Evolutionary conservation across 208 protist genomes (phyloP).

Genomic region (Endotrypanum monterogeii): DNA sequence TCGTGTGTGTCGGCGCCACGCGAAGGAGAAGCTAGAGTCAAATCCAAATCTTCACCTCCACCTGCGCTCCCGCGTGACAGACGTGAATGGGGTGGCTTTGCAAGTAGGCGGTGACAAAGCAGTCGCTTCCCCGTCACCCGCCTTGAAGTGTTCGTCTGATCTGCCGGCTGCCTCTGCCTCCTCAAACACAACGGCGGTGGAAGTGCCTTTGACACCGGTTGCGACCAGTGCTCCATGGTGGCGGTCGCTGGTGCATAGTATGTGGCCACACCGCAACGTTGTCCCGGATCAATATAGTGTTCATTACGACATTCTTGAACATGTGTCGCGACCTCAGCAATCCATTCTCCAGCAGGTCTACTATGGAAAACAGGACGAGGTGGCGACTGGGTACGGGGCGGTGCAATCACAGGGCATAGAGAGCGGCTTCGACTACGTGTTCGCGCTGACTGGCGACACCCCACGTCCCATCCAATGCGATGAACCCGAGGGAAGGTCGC

Average conservation of each 20-base stretch:
- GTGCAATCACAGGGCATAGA: conserved; percentile 39
- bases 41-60: conserved; percentile 57
- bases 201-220: conserved; percentile 1
- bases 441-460: conserved; percentile 69
- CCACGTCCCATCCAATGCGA: conserved; percentile 53
- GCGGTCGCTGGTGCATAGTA: conserved; percentile 19
- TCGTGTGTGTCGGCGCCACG: conserved; percentile 60
- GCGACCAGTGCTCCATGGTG: conserved; percentile 14
- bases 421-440: conserved; percentile 83
- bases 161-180: conserved; percentile 13
- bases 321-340: conserved; percentile 42
- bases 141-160: not conserved
- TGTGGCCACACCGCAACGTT: conserved; percentile 13
- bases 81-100: conserved; percentile 29
- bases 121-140: not conserved
- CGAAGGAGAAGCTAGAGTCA: conserved; percentile 49
- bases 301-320: conserved; percentile 57
- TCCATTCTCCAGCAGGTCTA: conserved; percentile 80
- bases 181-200: not conserved
- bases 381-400: conserved; percentile 28
- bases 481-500: conserved; percentile 21
- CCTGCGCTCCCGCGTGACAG: conserved; percentile 58
- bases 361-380: conserved; percentile 55
- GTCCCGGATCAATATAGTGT: conserved; percentile 47
- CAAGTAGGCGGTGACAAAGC: not conserved